Conservation (phyloP, 1,284 basidiomycete species). For the Rhodotorula sp. region DNA sequence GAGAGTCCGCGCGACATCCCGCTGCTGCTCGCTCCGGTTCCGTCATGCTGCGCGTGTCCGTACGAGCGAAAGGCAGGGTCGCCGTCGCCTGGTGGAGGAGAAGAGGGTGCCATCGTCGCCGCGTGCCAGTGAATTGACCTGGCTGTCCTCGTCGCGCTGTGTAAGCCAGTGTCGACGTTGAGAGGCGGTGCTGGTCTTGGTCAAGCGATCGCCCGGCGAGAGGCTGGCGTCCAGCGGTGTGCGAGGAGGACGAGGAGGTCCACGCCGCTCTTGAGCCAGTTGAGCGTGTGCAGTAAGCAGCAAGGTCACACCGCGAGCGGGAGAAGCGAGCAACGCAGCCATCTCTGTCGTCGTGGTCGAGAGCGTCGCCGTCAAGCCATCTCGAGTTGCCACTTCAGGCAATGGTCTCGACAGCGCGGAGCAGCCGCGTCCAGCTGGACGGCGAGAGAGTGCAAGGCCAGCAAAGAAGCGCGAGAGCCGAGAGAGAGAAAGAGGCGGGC, state of each 20-base stretch:
- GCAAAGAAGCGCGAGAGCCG: neutral
- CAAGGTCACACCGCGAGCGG: neutral
- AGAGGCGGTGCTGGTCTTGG: too few species aligned
- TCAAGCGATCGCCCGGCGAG: too few species aligned
- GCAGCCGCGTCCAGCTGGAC: neutral
- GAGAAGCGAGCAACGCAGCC: neutral
- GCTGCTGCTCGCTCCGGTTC: neutral
- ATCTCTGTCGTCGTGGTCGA: too few species aligned
- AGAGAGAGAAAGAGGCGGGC: neutral
- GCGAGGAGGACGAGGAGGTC: neutral
- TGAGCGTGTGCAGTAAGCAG: neutral
- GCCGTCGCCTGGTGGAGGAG: too few species aligned
- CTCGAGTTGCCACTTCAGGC: too few species aligned
- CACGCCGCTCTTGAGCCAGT: neutral
- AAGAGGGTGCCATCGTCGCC: too few species aligned
- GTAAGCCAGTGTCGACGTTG: too few species aligned
- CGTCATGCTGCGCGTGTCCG: too few species aligned
- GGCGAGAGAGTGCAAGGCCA: neutral
- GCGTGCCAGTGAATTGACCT: too few species aligned
- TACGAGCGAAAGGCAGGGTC: too few species aligned
- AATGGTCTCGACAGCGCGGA: neutral
- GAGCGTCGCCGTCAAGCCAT: too few species aligned
- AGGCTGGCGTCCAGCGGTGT: neutral
- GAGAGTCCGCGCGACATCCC: neutral
- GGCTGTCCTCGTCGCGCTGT: too few species aligned